Conservation (phyloP, 441 rosid genomes). For the Iberis amara region DNA sequence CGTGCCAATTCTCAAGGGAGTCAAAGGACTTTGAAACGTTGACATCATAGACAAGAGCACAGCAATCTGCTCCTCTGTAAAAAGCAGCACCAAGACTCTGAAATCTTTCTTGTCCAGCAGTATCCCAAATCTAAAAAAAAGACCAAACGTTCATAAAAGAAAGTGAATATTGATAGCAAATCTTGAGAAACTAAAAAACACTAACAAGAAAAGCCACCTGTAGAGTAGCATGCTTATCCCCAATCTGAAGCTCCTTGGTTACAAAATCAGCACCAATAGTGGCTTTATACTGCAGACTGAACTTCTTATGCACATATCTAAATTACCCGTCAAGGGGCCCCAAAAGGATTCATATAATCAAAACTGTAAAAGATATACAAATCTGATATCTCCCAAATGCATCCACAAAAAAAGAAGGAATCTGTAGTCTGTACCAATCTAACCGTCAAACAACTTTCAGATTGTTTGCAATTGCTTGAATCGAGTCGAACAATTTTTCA, state of each 20-base stretch:
- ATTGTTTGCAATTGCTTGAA: no score
- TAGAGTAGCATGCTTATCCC: slow-evolving; percentile 51
- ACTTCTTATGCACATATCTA: slow-evolving; percentile 60
- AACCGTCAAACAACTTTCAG: not conserved
- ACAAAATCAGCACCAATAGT: slow-evolving; percentile 76
- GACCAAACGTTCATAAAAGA: no score
- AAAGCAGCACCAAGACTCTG: slow-evolving; percentile 68
- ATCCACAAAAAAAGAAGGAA: no score
- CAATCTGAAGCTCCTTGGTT: slow-evolving; percentile 61
- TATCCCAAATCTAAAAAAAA: slow-evolving; percentile 57
- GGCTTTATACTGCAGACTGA: slow-evolving; percentile 60
- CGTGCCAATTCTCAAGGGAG: slow-evolving; percentile 52
- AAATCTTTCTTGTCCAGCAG: slow-evolving; percentile 77
- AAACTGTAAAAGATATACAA: no score
- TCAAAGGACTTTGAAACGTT: slow-evolving; percentile 50
- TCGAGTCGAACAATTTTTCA: no score
- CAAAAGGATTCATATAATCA: no score
- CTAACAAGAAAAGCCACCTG: slow-evolving; percentile 31
- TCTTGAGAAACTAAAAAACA: no score
- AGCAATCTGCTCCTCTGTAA: slow-evolving; percentile 69
- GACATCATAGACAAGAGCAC: slow-evolving; percentile 58
- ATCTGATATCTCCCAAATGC: no score
- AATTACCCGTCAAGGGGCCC: slow-evolving; percentile 24
- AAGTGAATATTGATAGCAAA: no score
- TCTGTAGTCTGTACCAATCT: not conserved